Evolutionary conservation across 2,329 filamentous ascomycete genomes (phyloP).

Genomic region (Cordyceps militaris): DNA sequence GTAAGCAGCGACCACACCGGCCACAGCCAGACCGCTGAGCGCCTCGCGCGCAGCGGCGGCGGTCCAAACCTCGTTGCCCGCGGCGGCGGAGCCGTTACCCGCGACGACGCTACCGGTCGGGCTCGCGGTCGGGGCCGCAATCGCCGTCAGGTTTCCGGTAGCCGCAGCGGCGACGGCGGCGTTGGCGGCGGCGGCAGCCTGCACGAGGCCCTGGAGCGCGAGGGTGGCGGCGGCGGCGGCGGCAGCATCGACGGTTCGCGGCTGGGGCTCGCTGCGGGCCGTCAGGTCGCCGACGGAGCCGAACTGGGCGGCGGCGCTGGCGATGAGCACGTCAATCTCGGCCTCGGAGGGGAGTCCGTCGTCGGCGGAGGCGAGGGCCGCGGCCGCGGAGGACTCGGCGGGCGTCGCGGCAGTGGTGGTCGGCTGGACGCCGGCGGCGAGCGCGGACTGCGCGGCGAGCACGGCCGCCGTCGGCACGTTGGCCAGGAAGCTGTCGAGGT

Average conservation of each 20-base stretch:
- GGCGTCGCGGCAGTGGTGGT: constrained; percentile 21
- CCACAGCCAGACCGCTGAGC: constrained; percentile 28
- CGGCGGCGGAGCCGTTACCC: neutral
- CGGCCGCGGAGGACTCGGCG: neutral
- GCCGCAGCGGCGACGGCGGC: neutral
- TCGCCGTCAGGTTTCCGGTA: neutral
- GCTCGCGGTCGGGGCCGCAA: too few relatives aligned
- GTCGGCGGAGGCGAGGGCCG: constrained; percentile 4
- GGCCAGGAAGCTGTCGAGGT: constrained; percentile 34
- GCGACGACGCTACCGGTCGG: neutral
- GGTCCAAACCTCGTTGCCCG: neutral
- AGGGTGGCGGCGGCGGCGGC: neutral
- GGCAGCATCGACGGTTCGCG: neutral
- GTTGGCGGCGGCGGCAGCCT: neutral
- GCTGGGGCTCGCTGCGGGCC: neutral
- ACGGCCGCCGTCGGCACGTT: constrained; percentile 35
- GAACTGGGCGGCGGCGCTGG: neutral
- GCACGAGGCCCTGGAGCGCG: neutral
- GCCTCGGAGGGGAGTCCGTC: constrained; percentile 6
- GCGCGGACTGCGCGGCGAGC: constrained; percentile 16
- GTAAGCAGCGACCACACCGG: constrained; percentile 33
- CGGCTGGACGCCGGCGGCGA: constrained; percentile 27
- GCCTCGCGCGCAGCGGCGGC: constrained; percentile 23
- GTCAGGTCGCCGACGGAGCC: neutral
- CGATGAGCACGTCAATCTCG: constrained; percentile 1